Percentiles rank a stretch among this genome's conserved stretches.
Conservation (phyloP, 2,329 filamentous ascomycete genomes). For the Tothia fuscella region DNA sequence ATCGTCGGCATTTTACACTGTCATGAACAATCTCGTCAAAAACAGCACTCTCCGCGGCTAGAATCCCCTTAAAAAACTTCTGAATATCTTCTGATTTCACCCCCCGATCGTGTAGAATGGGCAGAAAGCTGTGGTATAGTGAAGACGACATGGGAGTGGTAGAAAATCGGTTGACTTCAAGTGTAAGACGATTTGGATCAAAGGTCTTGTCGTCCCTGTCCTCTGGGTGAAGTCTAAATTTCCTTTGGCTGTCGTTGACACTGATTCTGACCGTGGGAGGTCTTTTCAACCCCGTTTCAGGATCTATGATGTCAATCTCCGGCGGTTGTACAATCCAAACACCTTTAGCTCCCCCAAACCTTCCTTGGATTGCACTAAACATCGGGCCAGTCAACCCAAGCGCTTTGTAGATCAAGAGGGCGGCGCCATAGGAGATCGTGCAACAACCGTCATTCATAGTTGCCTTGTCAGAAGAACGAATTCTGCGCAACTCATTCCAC, state of each 20-base stretch:
- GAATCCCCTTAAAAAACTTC: slow-evolving; percentile 30
- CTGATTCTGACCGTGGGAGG: slow-evolving; percentile 49
- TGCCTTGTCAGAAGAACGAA: not conserved
- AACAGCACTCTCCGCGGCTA: slow-evolving; percentile 41
- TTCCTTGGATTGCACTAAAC: slow-evolving; percentile 55
- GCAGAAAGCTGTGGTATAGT: slow-evolving; percentile 57
- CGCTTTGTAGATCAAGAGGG: slow-evolving; percentile 36
- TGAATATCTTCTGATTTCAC: slow-evolving; percentile 35
- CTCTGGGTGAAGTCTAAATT: slow-evolving; percentile 45
- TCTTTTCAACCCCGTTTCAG: slow-evolving; percentile 29
- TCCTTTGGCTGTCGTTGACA: slow-evolving; percentile 52
- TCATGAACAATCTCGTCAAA: slow-evolving; percentile 41
- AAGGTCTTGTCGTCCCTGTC: slow-evolving; percentile 30
- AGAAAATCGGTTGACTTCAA: slow-evolving; percentile 48
- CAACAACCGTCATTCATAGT: slow-evolving; percentile 47
- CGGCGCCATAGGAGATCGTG: slow-evolving; percentile 50
- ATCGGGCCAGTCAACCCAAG: slow-evolving; percentile 40
- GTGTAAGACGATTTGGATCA: slow-evolving; percentile 43
- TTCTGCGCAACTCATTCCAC: not conserved
- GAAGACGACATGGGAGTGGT: slow-evolving; percentile 38
- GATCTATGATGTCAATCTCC: too few species aligned
- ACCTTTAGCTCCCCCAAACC: slow-evolving; percentile 63
- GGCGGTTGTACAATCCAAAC: slow-evolving; percentile 55
- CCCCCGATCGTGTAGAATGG: slow-evolving; percentile 52
- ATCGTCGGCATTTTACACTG: slow-evolving; percentile 40